A percentile compares a stretch with the other conserved stretches of the same genome.
These are phyloP conservation scores for Backusella australiensis DNA, from an alignment of 192 early-diverging fungal genomes.

Conservation along the genomic window DNA sequence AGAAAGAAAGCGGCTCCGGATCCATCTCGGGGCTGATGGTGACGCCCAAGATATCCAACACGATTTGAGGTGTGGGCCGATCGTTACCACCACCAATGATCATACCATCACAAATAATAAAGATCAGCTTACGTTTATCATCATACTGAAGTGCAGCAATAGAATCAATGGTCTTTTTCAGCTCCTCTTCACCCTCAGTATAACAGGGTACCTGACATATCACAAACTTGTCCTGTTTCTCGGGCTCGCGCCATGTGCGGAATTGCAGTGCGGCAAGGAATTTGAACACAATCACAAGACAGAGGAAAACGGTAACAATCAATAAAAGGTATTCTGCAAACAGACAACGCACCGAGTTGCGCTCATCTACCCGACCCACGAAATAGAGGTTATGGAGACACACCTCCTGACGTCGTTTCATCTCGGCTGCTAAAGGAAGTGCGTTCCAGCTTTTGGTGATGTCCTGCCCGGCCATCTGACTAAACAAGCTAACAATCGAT, in stretches of 20 bases:
- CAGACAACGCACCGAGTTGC: slow-evolving; percentile 74
- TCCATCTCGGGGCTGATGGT: slow-evolving; percentile 30
- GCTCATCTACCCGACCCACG: slow-evolving; percentile 80
- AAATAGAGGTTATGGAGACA: slow-evolving; percentile 87
- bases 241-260: slow-evolving; percentile 56
- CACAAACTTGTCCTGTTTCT: slow-evolving; percentile 69
- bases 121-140: slow-evolving; percentile 76
- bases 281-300: slow-evolving; percentile 78
- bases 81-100: slow-evolving; percentile 81
- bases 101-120: slow-evolving; percentile 77
- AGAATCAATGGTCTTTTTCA: slow-evolving; percentile 71
- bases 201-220: slow-evolving; percentile 82
- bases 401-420: slow-evolving; percentile 51
- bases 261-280: slow-evolving; percentile 73
- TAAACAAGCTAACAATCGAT: slow-evolving; percentile 60
- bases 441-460: slow-evolving; percentile 59
- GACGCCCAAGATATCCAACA: slow-evolving; percentile 69
- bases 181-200: slow-evolving; percentile 75
- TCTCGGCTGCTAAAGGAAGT: slow-evolving; percentile 44
- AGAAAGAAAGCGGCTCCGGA: slow-evolving; percentile 65
- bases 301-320: slow-evolving; percentile 75
- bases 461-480: slow-evolving; percentile 58
- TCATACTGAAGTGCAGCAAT: slow-evolving; percentile 68
- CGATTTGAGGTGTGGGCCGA: slow-evolving; percentile 75
- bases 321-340: slow-evolving; percentile 85